Percentiles rank a stretch among this genome's conserved stretches.
Conservation (phyloP, 1,284 basidiomycete genomes). For the Moesziomyces parantarcticus region DNA sequence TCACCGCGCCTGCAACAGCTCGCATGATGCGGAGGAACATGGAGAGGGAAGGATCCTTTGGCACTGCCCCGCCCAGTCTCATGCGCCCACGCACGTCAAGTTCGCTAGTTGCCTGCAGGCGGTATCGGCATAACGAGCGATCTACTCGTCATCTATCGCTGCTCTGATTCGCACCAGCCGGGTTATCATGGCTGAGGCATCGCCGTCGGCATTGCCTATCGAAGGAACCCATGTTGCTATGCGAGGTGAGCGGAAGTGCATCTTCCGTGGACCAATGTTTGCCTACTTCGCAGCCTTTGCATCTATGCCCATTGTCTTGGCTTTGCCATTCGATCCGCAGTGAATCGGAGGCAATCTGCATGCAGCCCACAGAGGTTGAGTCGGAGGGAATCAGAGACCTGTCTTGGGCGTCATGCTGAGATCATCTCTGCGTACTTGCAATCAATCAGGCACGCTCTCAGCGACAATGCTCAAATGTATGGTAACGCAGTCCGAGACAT, state of each 20-base stretch:
- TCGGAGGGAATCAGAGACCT: too few species aligned
- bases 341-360: too few species aligned
- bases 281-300: background rate
- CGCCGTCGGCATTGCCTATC: conserved; percentile 2
- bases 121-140: background rate
- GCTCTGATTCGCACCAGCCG: background rate
- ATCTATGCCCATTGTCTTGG: background rate
- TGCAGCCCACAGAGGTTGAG: too few species aligned
- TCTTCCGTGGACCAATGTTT: conserved; percentile 9
- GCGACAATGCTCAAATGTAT: too few species aligned
- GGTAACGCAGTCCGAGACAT: too few species aligned
- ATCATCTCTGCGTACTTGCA: too few species aligned
- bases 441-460: too few species aligned
- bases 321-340: background rate
- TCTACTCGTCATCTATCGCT: background rate
- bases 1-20: too few species aligned
- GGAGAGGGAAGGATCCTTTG: too few species aligned
- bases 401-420: too few species aligned
- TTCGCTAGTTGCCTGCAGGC: background rate
- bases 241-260: conserved; percentile 6
- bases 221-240: background rate
- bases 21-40: too few species aligned
- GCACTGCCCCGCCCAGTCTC: background rate
- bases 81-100: background rate
- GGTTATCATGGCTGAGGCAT: background rate